These are phyloP conservation scores for Balamuthia mandrillaris DNA, from an alignment of 208 protist species.

Conservation along the genomic window DNA sequence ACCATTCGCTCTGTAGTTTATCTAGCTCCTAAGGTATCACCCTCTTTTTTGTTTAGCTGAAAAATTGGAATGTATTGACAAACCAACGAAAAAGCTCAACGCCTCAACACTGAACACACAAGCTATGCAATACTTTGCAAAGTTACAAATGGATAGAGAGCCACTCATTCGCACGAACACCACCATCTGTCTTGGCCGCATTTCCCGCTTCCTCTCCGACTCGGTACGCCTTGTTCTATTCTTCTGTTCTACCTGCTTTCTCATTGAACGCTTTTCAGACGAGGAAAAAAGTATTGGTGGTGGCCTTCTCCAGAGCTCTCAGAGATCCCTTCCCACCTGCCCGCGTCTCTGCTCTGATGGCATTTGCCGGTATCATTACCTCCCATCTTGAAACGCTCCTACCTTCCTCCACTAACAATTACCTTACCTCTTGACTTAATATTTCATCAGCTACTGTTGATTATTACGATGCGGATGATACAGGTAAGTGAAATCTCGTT, in stretches of 20 bases:
- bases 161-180: conserved; percentile 71
- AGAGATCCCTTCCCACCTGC: conserved; percentile 52
- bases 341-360: conserved; percentile 49
- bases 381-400: not conserved
- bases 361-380: conserved; percentile 39
- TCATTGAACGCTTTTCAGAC: conserved; percentile 45
- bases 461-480: conserved; percentile 10
- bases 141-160: conserved; percentile 61
- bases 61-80: not conserved
- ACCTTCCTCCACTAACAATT: not conserved
- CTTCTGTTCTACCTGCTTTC: conserved; percentile 33
- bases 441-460: conserved; percentile 28
- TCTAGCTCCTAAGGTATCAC: conserved; percentile 60
- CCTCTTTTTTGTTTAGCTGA: not conserved
- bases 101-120: not conserved
- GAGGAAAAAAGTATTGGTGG: conserved; percentile 50
- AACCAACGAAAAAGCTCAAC: not conserved
- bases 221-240: conserved; percentile 11
- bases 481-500: too few species aligned
- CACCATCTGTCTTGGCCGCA: conserved; percentile 68
- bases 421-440: too few species aligned
- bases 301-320: conserved; percentile 57
- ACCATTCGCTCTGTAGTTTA: conserved; percentile 64
- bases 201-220: conserved; percentile 38
- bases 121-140: conserved; percentile 55